Base-by-base conservation (phyloP, 2,329 filamentous ascomycete species). In the Trichoderma sp. region DNA sequence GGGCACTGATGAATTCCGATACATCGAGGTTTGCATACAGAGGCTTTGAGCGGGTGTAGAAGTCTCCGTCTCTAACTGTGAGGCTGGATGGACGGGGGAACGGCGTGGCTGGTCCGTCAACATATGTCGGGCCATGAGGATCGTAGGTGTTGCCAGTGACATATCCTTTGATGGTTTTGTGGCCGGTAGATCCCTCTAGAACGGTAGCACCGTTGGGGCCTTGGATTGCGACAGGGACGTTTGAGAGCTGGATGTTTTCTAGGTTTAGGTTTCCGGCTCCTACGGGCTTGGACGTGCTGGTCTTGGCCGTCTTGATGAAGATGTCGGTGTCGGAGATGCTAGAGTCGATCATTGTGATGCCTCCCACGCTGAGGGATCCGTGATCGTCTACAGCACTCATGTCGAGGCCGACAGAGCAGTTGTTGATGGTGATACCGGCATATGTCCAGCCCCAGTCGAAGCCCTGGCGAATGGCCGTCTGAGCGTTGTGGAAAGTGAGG, bases 361-460 rank as follows among this genome's bases (percentile, higher is more conserved):
- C 80, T 61, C 53, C 53, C n/a, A 35, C 32, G 5, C 29, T 56
- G 3, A 54, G 27, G 13, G 13, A 9, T 32, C 53, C 53, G 1
- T 19, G 19, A 4, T n/a, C 53, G 4, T 80, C 79, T 60, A 82
- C 84, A 35, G 39, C 19, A 13, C 17, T 50, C 83, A 93, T 89
- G 74, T 92, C 88, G 67, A 92, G 81, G 13, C 89, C 91, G 35
- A 91, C 81, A 10, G 80, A 80, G 74, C 89, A 91, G 74, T 90
- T 83, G 73, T 87, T 84, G 77, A 92, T 86, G 29, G 78, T 81
- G 22, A 91, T 75, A 25, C 85, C 87, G 78, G 91, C 90, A 81
- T 91, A 91, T 5, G 87, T 89, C 88, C 89, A 93, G 1, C 87
- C 86, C 91, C 90, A 93, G 76, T 90, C 87, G 90, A 90, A 93